A percentile compares a stretch with the other conserved stretches of the same genome.
Evolutionary conservation across 2,329 filamentous ascomycete species (phyloP).

Genomic region (Huntiella decipiens): DNA sequence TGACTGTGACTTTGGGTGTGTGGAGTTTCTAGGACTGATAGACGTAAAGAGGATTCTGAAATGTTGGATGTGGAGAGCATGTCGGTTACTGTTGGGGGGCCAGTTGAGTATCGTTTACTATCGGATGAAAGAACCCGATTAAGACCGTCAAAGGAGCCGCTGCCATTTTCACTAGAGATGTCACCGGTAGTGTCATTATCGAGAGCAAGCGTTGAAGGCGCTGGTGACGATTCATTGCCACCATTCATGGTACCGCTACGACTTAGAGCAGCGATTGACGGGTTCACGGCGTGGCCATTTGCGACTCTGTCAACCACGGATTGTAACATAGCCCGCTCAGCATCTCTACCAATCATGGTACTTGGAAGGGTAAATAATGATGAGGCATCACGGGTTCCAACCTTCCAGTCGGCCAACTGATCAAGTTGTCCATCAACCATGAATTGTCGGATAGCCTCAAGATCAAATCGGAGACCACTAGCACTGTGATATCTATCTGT

Average conservation of each 20-base stretch:
- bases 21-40: constrained; percentile 25
- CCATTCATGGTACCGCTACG: constrained; percentile 5
- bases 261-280: constrained; percentile 7
- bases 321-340: constrained; percentile 51
- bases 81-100: background rate
- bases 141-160: constrained; percentile 32
- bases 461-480: constrained; percentile 66
- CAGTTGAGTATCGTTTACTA: constrained; percentile 3
- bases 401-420: constrained; percentile 52
- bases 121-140: constrained; percentile 22
- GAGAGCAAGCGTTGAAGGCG: constrained; percentile 30
- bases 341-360: constrained; percentile 59
- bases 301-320: constrained; percentile 60
- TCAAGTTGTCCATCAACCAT: constrained; percentile 55
- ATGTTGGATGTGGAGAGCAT: constrained; percentile 3
- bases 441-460: constrained; percentile 54
- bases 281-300: constrained; percentile 35
- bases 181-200: constrained; percentile 25
- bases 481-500: constrained; percentile 78
- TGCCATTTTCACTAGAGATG: constrained; percentile 39
- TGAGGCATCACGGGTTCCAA: constrained; percentile 72
- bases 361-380: constrained; percentile 80
- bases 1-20: no score
- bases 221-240: constrained; percentile 20
- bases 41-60: constrained; percentile 17